These are phyloP conservation scores for Collariella sp. DNA, from an alignment of 495 filamentous ascomycete species.

Conservation along the genomic window DNA sequence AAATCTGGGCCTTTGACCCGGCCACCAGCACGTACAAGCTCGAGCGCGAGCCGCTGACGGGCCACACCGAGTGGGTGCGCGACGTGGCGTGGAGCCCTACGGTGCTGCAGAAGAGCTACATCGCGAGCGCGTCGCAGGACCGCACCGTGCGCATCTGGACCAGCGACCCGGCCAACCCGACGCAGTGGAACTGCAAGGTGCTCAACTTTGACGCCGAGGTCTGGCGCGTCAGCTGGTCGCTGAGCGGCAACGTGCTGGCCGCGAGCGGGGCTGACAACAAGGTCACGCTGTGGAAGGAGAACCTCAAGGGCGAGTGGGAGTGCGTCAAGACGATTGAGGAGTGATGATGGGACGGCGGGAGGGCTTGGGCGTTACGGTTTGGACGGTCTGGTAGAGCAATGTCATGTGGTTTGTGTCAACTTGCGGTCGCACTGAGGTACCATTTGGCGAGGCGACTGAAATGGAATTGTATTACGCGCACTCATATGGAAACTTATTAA, in stretches of 20 bases:
- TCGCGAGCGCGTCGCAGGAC: slow-evolving; percentile 90
- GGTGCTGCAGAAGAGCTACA: slow-evolving; percentile 88
- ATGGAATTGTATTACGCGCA: neutral
- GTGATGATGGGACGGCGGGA: slow-evolving; percentile 34
- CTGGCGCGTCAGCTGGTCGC: slow-evolving; percentile 96
- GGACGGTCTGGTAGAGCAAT: slow-evolving; percentile 8
- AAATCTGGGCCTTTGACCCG: slow-evolving; percentile 66
- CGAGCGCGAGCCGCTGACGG: slow-evolving; percentile 50
- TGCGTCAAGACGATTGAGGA: slow-evolving; percentile 94
- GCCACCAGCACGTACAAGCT: slow-evolving; percentile 43
- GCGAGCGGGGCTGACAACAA: slow-evolving; percentile 94
- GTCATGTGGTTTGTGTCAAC: neutral
- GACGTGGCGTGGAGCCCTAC: slow-evolving; percentile 96
- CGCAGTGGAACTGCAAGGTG: slow-evolving; percentile 72
- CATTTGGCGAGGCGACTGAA: neutral
- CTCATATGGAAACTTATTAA: too few species aligned
- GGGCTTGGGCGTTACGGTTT: slow-evolving; percentile 4
- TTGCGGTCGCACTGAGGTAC: too few species aligned
- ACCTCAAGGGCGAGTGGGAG: slow-evolving; percentile 77
- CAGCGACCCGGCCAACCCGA: slow-evolving; percentile 47
- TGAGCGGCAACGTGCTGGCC: slow-evolving; percentile 94
- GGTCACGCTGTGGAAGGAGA: slow-evolving; percentile 84
- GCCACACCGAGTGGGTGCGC: slow-evolving; percentile 95
- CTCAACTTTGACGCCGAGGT: slow-evolving; percentile 80
- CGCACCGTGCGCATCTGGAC: slow-evolving; percentile 98